phyloP scores from a whole-genome alignment of 1,284 basidiomycete genomes.

The Gymnopus androsaceus region DNA sequence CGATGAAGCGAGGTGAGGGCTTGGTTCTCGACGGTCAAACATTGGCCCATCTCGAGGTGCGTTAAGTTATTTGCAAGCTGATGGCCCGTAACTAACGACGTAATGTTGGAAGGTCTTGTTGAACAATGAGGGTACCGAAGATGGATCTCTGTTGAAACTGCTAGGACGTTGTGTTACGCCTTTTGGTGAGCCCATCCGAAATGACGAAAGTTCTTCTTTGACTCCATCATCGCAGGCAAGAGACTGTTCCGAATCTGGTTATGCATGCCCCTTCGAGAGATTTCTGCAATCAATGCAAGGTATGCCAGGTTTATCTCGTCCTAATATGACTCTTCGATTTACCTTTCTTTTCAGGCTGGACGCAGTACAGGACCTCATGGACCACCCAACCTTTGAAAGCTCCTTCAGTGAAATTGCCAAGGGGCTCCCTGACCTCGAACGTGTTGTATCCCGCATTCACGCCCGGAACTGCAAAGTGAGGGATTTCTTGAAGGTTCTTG shows the following conservation, averaged over 20 bases:
- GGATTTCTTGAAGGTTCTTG: conserved; percentile 83
- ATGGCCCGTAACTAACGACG: not conserved
- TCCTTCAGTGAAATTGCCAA: conserved; percentile 77
- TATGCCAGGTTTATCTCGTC: conserved; percentile 32
- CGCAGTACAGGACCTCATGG: conserved; percentile 87
- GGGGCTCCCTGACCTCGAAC: conserved; percentile 89
- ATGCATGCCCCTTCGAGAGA: conserved; percentile 83
- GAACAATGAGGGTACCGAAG: conserved; percentile 89
- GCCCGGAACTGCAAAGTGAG: conserved; percentile 85
- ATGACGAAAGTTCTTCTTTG: conserved; percentile 3
- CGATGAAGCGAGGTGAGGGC: conserved; percentile 83
- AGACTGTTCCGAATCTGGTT: conserved; percentile 93
- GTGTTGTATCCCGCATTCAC: conserved; percentile 91
- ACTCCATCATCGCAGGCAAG: conserved; percentile 47
- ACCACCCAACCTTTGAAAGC: conserved; percentile 72
- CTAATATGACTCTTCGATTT: not conserved
- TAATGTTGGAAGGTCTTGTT: conserved; percentile 64
- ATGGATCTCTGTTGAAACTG: conserved; percentile 83
- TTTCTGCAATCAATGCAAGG: conserved; percentile 85
- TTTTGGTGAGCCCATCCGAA: conserved; percentile 60
- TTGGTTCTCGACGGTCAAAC: conserved; percentile 92
- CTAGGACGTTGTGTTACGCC: conserved; percentile 87
- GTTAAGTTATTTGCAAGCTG: not conserved
- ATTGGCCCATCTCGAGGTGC: conserved; percentile 87
- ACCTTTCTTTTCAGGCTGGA: conserved; percentile 63